Base-by-base conservation (phyloP, 1,284 basidiomycete genomes). In the Tetrapyrgos nigripes region DNA sequence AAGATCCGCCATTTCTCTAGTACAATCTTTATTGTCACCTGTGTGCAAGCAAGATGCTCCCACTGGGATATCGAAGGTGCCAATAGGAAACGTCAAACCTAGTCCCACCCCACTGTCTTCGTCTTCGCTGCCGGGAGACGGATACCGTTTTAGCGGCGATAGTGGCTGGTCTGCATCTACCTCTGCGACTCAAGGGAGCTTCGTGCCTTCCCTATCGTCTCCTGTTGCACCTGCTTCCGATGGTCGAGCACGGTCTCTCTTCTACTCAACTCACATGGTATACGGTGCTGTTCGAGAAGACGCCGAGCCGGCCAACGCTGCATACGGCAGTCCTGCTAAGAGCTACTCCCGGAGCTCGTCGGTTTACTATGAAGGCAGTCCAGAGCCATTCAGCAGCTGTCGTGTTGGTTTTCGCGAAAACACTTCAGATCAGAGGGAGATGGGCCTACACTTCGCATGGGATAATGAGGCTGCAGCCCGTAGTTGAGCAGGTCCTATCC, bases 91-190 rank as follows among this genome's bases (percentile, higher is more conserved):
- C 50, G 87, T 90, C 63, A 84, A 90, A 65, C 85, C 87, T 0
- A 85, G 83, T 3, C 78, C 89, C 26, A 84, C 87, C 13, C 84
- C 90, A 65, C 67, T 81, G 24, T 80, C 84, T 1, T 75, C 69
- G 1, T 71, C 76, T 4, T 37, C 35, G 14, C 47, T 31, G 66
- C 73, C 3, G 72, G 84, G 19, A 68, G 5, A 11, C 19, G 37
- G 37, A 8, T 40, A 40, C 19, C 47, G 44, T 19, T 50, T 26
- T n/a, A 50, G 8, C 19, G 4, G 19, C 17, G 14, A 40, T n/a
- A n/a, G 19, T 40, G 37, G 37, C 37, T 40, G 37, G 37, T 49
- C 29, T 21, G 19, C 23, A 33, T 54, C 53, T 11, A 11, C 46
- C 6, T 29, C 53, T 4, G 28, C 43, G 4, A 56, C 47, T 9